Evolutionary conservation across 768 basidiomycete genomes (phyloP).

Genomic region (Tephrocybe sp.): DNA sequence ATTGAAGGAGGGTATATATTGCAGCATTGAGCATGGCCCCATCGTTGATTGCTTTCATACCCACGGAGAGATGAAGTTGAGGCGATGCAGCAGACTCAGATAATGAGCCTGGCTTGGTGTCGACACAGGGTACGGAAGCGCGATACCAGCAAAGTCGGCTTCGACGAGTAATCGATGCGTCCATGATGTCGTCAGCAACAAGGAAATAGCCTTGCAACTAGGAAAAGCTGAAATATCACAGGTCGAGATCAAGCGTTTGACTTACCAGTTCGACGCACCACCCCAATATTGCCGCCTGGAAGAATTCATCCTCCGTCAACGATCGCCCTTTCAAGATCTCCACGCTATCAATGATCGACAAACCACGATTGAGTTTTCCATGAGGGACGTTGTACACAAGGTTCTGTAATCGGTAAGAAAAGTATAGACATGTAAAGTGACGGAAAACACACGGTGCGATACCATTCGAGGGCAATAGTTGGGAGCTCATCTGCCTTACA

Average conservation of each 20-base stretch:
- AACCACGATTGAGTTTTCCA: conserved; percentile 92
- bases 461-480: conserved; percentile 82
- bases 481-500: conserved; percentile 77
- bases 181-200: conserved; percentile 98
- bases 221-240: background rate
- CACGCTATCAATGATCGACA: conserved; percentile 92
- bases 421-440: background rate
- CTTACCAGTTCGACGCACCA: conserved; percentile 95
- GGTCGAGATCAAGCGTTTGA: background rate
- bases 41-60: conserved; percentile 92
- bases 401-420: conserved; percentile 46
- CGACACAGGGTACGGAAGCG: conserved; percentile 17
- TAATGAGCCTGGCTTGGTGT: conserved; percentile 17
- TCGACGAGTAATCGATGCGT: conserved; percentile 87
- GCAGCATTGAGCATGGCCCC: conserved; percentile 93
- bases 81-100: conserved; percentile 6
- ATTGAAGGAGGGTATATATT: conserved; percentile 88
- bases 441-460: conserved; percentile 58
- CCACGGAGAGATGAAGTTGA: conserved; percentile 42
- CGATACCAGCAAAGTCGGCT: conserved; percentile 96
- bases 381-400: conserved; percentile 94
- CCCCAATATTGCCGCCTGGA: conserved; percentile 83
- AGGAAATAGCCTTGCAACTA: conserved; percentile 98
- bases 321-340: conserved; percentile 77
- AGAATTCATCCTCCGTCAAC: conserved; percentile 82